Base-by-base conservation (phyloP, 495 filamentous ascomycete species). In the Aspergillus conjunctus region DNA sequence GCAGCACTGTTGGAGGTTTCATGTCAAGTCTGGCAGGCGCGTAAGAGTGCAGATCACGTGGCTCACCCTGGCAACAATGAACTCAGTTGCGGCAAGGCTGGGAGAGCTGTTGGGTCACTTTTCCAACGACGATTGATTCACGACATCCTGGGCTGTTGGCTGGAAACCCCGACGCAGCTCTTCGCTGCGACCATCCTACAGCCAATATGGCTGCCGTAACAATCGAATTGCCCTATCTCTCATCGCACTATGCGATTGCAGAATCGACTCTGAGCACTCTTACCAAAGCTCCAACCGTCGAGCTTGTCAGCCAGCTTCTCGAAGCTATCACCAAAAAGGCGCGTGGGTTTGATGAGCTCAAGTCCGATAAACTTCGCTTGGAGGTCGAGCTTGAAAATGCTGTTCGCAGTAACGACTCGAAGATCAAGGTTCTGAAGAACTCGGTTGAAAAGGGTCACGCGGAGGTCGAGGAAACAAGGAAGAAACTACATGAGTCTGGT, bases 361-460 rank as follows among this genome's bases (percentile, higher is more conserved):
- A 84, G 60, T 87, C 93, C 7, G 88, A 94, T 46, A 97, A 96
- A 73, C 82, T 96, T 46, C 88, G 88, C 53, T 71, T 89, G 15
- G 90, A 92, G 58, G 91, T 98, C n/a, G 94, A 98, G 76, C 80
- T 98, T 10, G 94, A 98, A 71, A 93, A 89, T 74, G 86, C 88
- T 26, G 87, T 95, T 15, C 87, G 91, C 41, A 87, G 81, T 58
- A 87, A 86, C 43, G 93, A 98, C 68, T 86, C 88, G 15, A 89
- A 91, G 71, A 84, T 86, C 66, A 88, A 92, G 65, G 85, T 86
- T 17, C 83, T 96, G 76, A 96, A 92, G 70, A 77, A 81, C 37
- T 87, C 87, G 4, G 77, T 91, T 12, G 93, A 96, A 64, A 94
- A 93, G 68, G 87, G 87, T 8, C 81, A 91, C 60, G 87, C 89